Conservation (phyloP, 1,284 basidiomycete genomes). For the Coriolopsis trogii region DNA sequence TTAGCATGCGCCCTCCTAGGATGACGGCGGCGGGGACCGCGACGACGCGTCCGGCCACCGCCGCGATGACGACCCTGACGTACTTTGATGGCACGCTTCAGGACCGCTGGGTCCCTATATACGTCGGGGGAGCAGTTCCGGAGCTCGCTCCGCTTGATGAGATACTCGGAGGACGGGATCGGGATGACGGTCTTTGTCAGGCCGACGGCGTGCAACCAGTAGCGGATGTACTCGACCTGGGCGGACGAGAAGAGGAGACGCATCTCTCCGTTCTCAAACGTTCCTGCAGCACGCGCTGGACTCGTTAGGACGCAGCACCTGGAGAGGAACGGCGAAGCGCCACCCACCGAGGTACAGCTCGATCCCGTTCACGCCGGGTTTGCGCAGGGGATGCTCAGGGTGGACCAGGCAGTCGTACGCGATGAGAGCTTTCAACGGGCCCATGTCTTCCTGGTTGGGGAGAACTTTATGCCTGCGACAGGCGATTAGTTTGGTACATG, state of each 20-base stretch:
- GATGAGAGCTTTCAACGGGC: constrained; percentile 69
- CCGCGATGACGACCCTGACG: constrained; percentile 12
- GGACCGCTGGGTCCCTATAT: constrained; percentile 53
- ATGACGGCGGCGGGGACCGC: not conserved
- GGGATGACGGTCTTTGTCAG: constrained; percentile 68
- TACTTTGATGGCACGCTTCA: constrained; percentile 65
- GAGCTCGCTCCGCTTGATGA: constrained; percentile 59
- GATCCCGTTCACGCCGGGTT: constrained; percentile 61
- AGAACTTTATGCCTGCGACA: constrained; percentile 53
- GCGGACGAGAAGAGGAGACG: constrained; percentile 78
- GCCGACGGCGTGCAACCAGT: constrained; percentile 78
- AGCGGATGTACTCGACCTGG: constrained; percentile 84
- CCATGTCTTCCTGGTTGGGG: constrained; percentile 52
- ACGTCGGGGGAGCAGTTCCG: constrained; percentile 58
- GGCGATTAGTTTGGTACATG: too few relatives aligned
- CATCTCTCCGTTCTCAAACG: constrained; percentile 64
- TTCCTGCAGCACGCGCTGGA: constrained; percentile 40
- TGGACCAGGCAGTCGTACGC: constrained; percentile 67
- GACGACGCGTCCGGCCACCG: constrained; percentile 1
- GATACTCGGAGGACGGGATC: constrained; percentile 72
- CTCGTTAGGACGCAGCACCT: constrained; percentile 3
- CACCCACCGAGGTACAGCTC: constrained; percentile 71
- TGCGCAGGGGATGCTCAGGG: constrained; percentile 73
- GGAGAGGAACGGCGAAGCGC: not conserved
- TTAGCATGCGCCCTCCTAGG: not conserved